Percentiles rank a stretch among this genome's conserved stretches.
phyloP scores from a whole-genome alignment of 345 rosid genomes.

The Microcos paniculata region DNA sequence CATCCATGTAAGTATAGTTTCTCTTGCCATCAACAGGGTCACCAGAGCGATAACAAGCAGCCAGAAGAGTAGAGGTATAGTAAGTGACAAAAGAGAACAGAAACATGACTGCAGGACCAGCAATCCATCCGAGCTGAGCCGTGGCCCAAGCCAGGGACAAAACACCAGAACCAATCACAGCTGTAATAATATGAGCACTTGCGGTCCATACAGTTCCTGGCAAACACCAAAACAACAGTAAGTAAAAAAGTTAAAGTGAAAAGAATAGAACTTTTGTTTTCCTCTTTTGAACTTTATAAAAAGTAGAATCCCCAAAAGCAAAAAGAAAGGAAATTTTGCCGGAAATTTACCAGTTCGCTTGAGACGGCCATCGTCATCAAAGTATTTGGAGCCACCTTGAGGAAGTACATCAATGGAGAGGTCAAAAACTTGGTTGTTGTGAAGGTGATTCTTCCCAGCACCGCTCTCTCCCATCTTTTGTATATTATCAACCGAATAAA shows the following conservation, averaged over 20 bases:
- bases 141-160: conserved; percentile 49
- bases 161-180: conserved; percentile 52
- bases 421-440: conserved; percentile 29
- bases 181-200: conserved; percentile 48
- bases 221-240: not conserved
- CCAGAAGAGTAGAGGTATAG: conserved; percentile 48
- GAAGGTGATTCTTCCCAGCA: conserved; percentile 21
- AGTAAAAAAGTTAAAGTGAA: not conserved
- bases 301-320: not conserved
- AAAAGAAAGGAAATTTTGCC: not conserved
- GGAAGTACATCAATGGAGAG: conserved; percentile 40
- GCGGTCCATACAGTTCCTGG: conserved; percentile 47
- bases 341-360: conserved; percentile 61
- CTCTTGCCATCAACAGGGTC: conserved; percentile 48
- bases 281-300: not conserved
- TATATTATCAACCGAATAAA: not conserved
- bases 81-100: conserved; percentile 42
- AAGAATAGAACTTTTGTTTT: too few species aligned
- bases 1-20: conserved; percentile 64
- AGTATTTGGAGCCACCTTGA: conserved; percentile 47
- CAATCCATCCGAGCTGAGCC: conserved; percentile 55
- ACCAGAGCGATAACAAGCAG: conserved; percentile 52
- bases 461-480: conserved; percentile 30
- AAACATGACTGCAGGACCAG: conserved; percentile 41
- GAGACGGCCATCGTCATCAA: conserved; percentile 75